Evolutionary conservation across 2,329 filamentous ascomycete species (phyloP), one percentile per base, ranked within the genome.

Genomic region (Phaeosphaeria sp.): DNA sequence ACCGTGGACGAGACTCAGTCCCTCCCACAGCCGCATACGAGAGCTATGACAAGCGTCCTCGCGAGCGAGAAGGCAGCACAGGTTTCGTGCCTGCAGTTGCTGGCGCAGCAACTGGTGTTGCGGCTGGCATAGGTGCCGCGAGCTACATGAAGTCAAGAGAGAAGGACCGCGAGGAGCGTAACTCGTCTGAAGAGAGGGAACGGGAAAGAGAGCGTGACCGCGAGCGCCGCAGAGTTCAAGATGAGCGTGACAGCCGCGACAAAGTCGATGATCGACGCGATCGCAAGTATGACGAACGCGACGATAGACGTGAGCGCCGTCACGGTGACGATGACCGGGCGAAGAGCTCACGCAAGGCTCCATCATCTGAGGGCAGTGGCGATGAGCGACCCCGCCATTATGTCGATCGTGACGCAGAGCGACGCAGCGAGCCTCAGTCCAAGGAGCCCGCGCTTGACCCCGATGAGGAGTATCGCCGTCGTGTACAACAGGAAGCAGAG

Each of bases 391-490:
- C 72, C 25, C 71, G 75, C 21, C 73, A 77, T 54, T 77, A 78
- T 43, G 74, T 75, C 23, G 72, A 77, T 10, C 67, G 71, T 20
- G 75, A 76, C 23, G 53, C 59, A 18, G 73, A 78, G 18, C 73
- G 72, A 50, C 69, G 68, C 18, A 73, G 68, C 43, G 77, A 78
- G 3, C 54, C 66, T 27, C 64, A 62, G 30, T 63, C 69, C 4
- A 66, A 72, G 44, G 68, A 73, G 9, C 55, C 71, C 15, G 62
- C 71, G 20, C 50, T 81, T 2, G 81, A 83, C 54, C 77, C 82
- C 4, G 81, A 84, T 42, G 81, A 83, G 61, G 82, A 84, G 36
- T 84, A 83, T 60, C 79, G 81, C 44, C 80, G 81, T 27, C 78
- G 81, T 9, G 75, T 82, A 17, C 78, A 80, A 56, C 74, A 78